phyloP scores from a whole-genome alignment of 1,284 basidiomycete genomes.

The Melampsora occidentalis region DNA sequence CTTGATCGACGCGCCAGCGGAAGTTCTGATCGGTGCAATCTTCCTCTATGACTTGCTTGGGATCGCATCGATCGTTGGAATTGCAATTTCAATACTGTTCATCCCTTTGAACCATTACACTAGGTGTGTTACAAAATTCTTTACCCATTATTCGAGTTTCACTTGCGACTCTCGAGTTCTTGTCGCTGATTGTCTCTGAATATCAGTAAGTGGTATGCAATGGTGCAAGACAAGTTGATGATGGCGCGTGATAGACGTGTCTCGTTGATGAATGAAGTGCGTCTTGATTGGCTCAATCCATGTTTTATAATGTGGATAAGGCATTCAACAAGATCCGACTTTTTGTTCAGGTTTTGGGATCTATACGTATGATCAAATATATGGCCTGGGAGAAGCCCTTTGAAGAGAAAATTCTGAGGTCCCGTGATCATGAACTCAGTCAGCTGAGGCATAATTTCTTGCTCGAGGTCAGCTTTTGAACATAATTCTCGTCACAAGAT shows the following conservation, averaged over 20 bases:
- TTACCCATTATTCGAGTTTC: no score
- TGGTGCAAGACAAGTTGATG: conserved; percentile 42
- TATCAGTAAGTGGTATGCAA: conserved; percentile 1
- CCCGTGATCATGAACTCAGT: conserved; percentile 9
- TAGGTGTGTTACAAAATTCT: not conserved
- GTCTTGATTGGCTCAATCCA: conserved; percentile 47
- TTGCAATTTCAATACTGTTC: conserved; percentile 44
- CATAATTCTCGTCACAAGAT: not conserved
- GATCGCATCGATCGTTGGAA: conserved; percentile 47
- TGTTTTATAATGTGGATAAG: conserved; percentile 48
- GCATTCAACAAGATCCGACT: conserved; percentile 45
- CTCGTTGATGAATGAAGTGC: conserved; percentile 47
- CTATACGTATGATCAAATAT: conserved; percentile 21
- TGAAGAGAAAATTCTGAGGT: conserved; percentile 23
- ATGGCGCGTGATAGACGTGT: conserved; percentile 47
- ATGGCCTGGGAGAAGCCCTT: conserved; percentile 12
- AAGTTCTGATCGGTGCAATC: conserved; percentile 45
- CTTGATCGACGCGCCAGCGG: not conserved
- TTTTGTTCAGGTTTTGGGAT: conserved; percentile 45
- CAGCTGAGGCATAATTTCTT: conserved; percentile 18
- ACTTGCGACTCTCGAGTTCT: not conserved
- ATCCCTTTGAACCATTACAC: conserved; percentile 46
- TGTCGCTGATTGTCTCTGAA: not conserved
- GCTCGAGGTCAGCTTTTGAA: conserved; percentile 33
- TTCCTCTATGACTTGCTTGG: conserved; percentile 49